Evolutionary conservation across 805 yeast species (phyloP).

Genomic region (Sugiyamaella valdiviana): DNA sequence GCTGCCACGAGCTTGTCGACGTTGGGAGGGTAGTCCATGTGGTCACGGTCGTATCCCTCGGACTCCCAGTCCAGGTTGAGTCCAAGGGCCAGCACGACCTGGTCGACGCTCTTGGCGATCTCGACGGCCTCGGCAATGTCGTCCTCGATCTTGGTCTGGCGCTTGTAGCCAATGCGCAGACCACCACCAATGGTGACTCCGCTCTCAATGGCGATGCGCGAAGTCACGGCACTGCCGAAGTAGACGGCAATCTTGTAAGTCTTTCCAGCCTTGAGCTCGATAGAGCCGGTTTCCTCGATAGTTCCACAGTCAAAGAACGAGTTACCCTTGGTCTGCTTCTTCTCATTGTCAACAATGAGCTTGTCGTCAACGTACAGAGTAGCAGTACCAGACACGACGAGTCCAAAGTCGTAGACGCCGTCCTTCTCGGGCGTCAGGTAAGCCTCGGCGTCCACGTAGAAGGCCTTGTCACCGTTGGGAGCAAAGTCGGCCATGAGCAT

Average conservation of each 20-base stretch:
- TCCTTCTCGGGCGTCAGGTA: slow-evolving; percentile 41
- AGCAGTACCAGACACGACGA: slow-evolving; percentile 50
- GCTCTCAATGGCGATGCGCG: slow-evolving; percentile 11
- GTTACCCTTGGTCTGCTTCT: slow-evolving; percentile 44
- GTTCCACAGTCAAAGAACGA: slow-evolving; percentile 53
- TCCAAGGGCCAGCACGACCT: slow-evolving; percentile 48
- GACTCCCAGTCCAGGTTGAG: slow-evolving; percentile 51
- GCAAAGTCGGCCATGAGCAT: slow-evolving; percentile 17
- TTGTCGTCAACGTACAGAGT: slow-evolving; percentile 47
- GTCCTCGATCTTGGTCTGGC: slow-evolving; percentile 27
- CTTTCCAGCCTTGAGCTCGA: slow-evolving; percentile 40
- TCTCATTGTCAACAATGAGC: slow-evolving; percentile 51
- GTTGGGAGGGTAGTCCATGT: slow-evolving; percentile 46
- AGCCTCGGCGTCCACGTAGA: slow-evolving; percentile 42
- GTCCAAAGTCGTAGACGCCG: slow-evolving; percentile 48
- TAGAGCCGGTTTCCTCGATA: slow-evolving; percentile 40
- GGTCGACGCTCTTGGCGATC: slow-evolving; percentile 46
- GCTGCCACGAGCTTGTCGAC: slow-evolving; percentile 42
- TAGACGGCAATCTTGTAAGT: slow-evolving; percentile 43
- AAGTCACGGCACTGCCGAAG: slow-evolving; percentile 47
- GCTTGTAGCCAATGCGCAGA: slow-evolving; percentile 32
- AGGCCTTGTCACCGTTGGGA: slow-evolving; percentile 19
- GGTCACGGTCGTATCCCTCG: slow-evolving; percentile 51
- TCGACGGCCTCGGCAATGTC: slow-evolving; percentile 41
- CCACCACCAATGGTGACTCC: slow-evolving; percentile 33